Percentiles rank a stretch among this genome's conserved stretches.
Conservation (phyloP, 2,329 filamentous ascomycete genomes). For the Sordariomycetes sp. region DNA sequence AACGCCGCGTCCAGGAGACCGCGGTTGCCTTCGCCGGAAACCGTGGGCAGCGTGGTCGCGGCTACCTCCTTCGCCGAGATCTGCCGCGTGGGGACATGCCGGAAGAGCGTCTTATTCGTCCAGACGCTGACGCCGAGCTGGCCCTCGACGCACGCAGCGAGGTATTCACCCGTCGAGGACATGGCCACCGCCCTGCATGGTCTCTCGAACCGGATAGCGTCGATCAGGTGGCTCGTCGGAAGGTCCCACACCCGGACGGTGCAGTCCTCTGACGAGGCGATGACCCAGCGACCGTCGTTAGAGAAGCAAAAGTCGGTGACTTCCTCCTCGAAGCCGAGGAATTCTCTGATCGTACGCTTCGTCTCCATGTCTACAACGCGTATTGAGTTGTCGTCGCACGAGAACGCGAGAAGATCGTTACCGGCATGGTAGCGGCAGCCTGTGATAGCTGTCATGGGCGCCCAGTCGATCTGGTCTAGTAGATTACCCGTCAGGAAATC, state of each 20-base stretch:
- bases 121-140: constrained; percentile 86
- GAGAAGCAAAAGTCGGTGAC: constrained; percentile 85
- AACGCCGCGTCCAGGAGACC: constrained; percentile 69
- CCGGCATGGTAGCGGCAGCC: constrained; percentile 70
- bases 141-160: constrained; percentile 79
- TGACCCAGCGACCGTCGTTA: constrained; percentile 85
- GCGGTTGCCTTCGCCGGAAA: constrained; percentile 72
- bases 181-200: constrained; percentile 80
- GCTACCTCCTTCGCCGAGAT: constrained; percentile 68
- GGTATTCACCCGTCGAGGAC: constrained; percentile 81
- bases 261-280: constrained; percentile 74
- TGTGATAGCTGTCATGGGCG: constrained; percentile 60
- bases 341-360: constrained; percentile 80
- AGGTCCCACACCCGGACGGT: constrained; percentile 87
- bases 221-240: constrained; percentile 88
- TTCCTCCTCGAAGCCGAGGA: constrained; percentile 67
- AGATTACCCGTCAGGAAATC: constrained; percentile 79
- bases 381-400: constrained; percentile 81
- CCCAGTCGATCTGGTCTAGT: constrained; percentile 74
- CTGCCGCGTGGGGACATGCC: constrained; percentile 74
- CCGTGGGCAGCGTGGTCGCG: constrained; percentile 56
- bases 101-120: constrained; percentile 90
- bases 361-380: constrained; percentile 86
- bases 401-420: constrained; percentile 78
- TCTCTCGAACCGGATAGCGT: constrained; percentile 71